Conservation (phyloP, 495 filamentous ascomycete genomes). For the Choiromyces venosus region DNA sequence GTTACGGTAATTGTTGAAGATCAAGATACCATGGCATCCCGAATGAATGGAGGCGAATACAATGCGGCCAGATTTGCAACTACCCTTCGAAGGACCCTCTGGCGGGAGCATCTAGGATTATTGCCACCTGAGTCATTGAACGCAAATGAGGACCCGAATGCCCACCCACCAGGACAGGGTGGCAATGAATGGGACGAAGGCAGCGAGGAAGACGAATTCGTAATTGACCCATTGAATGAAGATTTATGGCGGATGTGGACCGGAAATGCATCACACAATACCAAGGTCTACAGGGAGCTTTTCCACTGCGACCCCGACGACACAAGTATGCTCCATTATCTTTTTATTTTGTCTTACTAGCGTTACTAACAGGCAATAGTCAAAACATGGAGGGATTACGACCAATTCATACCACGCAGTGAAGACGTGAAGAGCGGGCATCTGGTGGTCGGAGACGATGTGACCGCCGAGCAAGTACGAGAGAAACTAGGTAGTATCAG, state of each 20-base stretch:
- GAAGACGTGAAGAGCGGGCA: slow-evolving; percentile 81
- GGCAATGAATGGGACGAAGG: slow-evolving; percentile 60
- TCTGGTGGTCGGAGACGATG: slow-evolving; percentile 53
- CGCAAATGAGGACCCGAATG: slow-evolving; percentile 61
- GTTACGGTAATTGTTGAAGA: slow-evolving; percentile 92
- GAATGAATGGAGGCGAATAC: slow-evolving; percentile 73
- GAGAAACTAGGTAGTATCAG: slow-evolving; percentile 70
- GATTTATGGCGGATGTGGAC: slow-evolving; percentile 84
- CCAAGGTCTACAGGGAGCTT: slow-evolving; percentile 72
- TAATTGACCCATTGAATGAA: slow-evolving; percentile 75
- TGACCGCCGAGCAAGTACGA: slow-evolving; percentile 61
- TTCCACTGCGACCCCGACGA: slow-evolving; percentile 95
- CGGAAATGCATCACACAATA: slow-evolving; percentile 67
- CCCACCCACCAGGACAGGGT: slow-evolving; percentile 60
- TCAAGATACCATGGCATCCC: slow-evolving; percentile 61
- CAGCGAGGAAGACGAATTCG: slow-evolving; percentile 63
- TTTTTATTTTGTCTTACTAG: neutral
- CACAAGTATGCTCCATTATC: slow-evolving; percentile 49
- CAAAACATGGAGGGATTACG: slow-evolving; percentile 83
- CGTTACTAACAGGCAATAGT: slow-evolving; percentile 45
- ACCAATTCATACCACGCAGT: slow-evolving; percentile 68
- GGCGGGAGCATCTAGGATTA: slow-evolving; percentile 88
- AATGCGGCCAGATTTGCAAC: slow-evolving; percentile 70
- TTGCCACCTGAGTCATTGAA: slow-evolving; percentile 69
- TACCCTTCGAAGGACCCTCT: slow-evolving; percentile 75